These are phyloP conservation scores for Apiospora saccharicola DNA, from an alignment of 2,329 filamentous ascomycete genomes.

Conservation along the genomic window DNA sequence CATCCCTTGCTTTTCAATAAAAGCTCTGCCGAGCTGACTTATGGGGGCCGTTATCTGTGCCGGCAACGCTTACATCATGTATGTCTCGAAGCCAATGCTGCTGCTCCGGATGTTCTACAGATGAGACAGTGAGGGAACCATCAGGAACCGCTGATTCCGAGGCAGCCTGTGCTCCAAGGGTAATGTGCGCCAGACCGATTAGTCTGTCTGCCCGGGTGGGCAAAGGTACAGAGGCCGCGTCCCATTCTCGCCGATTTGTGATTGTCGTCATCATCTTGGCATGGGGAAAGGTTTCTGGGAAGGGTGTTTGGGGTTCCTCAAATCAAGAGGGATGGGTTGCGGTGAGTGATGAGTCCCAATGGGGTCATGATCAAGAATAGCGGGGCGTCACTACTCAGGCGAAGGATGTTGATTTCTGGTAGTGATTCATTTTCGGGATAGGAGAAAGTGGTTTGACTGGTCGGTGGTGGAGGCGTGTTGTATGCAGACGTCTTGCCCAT, in stretches of 20 bases:
- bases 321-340: neutral
- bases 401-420: neutral
- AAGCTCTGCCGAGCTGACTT: neutral
- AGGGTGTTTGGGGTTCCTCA: neutral
- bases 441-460: neutral
- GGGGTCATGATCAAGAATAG: neutral
- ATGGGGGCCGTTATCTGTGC: neutral
- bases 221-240: neutral
- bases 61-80: neutral
- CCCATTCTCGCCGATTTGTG: neutral
- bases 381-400: neutral
- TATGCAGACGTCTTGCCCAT: neutral
- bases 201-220: neutral
- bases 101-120: slow-evolving; percentile 12
- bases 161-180: neutral
- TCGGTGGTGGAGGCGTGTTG: neutral
- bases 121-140: neutral
- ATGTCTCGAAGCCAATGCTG: neutral
- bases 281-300: neutral
- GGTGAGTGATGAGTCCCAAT: slow-evolving; percentile 3
- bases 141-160: neutral
- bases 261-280: neutral
- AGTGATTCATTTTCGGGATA: neutral
- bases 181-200: neutral
- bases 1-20: neutral